Base-by-base conservation (phyloP, 2,329 filamentous ascomycete genomes). In the Balansia obtecta region DNA sequence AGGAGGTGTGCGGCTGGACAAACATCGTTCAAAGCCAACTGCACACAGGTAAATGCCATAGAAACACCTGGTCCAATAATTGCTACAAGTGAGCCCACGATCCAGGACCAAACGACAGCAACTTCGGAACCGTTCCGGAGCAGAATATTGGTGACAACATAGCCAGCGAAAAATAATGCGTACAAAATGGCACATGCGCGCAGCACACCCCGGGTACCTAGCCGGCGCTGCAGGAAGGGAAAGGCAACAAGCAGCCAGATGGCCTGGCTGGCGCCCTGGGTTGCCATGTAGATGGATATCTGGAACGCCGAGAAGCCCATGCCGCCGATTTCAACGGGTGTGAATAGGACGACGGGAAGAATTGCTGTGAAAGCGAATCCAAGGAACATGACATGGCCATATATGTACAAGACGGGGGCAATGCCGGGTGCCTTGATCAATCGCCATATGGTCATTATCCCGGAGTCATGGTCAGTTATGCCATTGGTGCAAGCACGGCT, bases 21-120 rank as follows among this genome's bases (percentile, higher is more conserved):
- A 2, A 85, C 77, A 52, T 90, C 85, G 63, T 91, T 91, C 33
- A 91, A 61, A 0, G 80, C 80, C 9, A 91, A 78, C 68, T 90
- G 85, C 1, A 83, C 74, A 1, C 73, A 81, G 0, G 84, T 89
- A 60, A 85, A 86, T 2, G 75, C 71, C 83, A 87, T 88, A 46
- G 73, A 74, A 0, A 86, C 77, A 1, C 80, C 80, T 12, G 74
- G 74, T 0, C 82, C 83, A 9, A 68, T 10, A 0, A 86, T n/a
- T 0, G 70, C 67, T 11, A 82, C 62, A 10, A 65, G 46, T 0
- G 66, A 54, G 1, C 57, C 61, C 0, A 67, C 2, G 2, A 75
- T 60, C 80, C 83, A 88, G 61, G 88, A 87, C 0, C 64, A 54
- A 0, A 60, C 63, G 1, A 62, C 58, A 1, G 71, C 55, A 0